Evolutionary conservation across 805 yeast genomes (phyloP).

Genomic region (Lipomyces mesembrius): DNA sequence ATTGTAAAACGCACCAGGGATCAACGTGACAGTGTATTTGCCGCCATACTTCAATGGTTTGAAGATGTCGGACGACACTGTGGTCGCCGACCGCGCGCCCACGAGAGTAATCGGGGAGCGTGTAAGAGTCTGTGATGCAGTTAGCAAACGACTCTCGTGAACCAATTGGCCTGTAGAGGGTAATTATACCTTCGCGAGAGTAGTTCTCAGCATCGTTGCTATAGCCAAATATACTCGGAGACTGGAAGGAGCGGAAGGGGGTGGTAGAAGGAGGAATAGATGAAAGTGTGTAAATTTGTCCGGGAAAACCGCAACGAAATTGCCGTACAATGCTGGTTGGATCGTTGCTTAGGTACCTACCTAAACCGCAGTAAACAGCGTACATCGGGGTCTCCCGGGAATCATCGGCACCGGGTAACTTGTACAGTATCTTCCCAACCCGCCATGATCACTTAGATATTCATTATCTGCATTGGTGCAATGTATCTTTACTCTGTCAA

Average conservation of each 20-base stretch:
- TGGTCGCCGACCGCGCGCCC: conserved; percentile 53
- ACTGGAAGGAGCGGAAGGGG: not conserved
- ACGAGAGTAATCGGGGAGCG: conserved; percentile 33
- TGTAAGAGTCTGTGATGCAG: conserved; percentile 17
- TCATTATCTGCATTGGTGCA: no score
- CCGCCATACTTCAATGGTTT: conserved; percentile 95
- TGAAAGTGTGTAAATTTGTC: not conserved
- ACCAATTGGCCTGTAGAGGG: no score
- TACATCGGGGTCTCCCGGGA: not conserved
- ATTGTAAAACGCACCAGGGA: conserved; percentile 59
- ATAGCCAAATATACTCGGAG: not conserved
- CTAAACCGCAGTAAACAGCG: no score
- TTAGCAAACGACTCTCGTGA: conserved; percentile 5
- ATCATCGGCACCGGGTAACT: conserved; percentile 5
- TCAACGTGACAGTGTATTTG: conserved; percentile 87
- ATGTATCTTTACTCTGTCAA: no score
- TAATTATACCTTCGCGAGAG: conserved; percentile 23
- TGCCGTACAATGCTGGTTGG: not conserved
- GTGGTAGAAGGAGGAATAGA: not conserved
- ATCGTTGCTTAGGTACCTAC: conserved; percentile 4
- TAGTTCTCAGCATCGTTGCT: conserved; percentile 24
- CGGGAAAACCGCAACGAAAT: not conserved
- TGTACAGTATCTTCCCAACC: no score
- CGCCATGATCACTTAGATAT: no score
- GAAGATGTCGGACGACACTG: conserved; percentile 62